phyloP scores from a whole-genome alignment of 192 early-diverging fungal genomes.

The Coemansia sp. region DNA sequence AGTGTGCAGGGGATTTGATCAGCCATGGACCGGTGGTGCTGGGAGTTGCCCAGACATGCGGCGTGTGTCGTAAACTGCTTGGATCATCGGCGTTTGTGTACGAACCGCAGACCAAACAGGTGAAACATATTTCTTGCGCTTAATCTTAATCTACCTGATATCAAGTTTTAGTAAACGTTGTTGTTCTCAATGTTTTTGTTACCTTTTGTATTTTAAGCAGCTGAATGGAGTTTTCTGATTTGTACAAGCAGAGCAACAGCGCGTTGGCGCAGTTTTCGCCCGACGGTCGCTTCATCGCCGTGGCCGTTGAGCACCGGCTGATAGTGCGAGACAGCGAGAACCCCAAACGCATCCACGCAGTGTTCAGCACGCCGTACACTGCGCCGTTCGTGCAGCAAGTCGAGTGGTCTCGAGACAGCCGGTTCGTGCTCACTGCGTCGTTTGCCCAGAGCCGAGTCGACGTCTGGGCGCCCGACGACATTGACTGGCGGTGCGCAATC shows the following conservation, averaged over 20 bases:
- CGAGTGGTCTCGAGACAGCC: slow-evolving; percentile 41
- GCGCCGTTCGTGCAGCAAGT: slow-evolving; percentile 46
- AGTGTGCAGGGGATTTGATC: not conserved
- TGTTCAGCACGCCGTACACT: slow-evolving; percentile 32
- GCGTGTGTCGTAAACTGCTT: slow-evolving; percentile 44
- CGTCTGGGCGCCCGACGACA: slow-evolving; percentile 51
- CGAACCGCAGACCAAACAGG: slow-evolving; percentile 13
- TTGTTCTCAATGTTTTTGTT: not conserved
- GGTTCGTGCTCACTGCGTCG: slow-evolving; percentile 40
- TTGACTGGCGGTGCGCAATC: slow-evolving; percentile 38
- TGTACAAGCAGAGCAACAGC: slow-evolving; percentile 54
- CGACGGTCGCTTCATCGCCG: slow-evolving; percentile 40
- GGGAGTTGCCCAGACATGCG: slow-evolving; percentile 47
- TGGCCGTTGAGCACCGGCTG: slow-evolving; percentile 50
- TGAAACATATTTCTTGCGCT: slow-evolving; percentile 39
- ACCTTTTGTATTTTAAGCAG: not conserved
- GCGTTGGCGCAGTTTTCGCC: slow-evolving; percentile 45
- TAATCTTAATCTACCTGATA: not conserved
- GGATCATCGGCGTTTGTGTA: slow-evolving; percentile 51
- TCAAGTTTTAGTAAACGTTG: not conserved
- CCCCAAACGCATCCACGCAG: slow-evolving; percentile 44
- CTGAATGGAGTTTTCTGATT: slow-evolving; percentile 47
- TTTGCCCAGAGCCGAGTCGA: slow-evolving; percentile 41
- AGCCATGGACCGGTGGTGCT: slow-evolving; percentile 15
- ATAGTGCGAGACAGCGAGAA: slow-evolving; percentile 45